Evolutionary conservation across 2,329 filamentous ascomycete species (phyloP).

Genomic region (Xylaria sp.): DNA sequence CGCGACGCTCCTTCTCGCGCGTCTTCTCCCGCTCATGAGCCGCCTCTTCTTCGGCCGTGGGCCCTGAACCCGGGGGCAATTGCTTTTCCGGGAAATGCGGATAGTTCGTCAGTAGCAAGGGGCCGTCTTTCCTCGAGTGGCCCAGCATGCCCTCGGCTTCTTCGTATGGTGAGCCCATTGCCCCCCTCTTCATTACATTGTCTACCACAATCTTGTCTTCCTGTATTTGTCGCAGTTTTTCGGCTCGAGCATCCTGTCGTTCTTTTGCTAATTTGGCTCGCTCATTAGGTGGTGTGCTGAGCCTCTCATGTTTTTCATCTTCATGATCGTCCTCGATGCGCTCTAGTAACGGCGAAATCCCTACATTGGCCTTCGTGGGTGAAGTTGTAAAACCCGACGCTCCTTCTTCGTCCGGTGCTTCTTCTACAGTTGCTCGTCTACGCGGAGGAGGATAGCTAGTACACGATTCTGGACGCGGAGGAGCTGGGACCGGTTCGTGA

Average conservation of each 20-base stretch:
- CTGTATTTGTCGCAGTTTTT: slow-evolving; percentile 19
- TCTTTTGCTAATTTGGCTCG: slow-evolving; percentile 12
- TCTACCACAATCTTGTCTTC: slow-evolving; percentile 19
- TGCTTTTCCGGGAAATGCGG: slow-evolving; percentile 12
- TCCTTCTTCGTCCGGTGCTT: slow-evolving; percentile 5
- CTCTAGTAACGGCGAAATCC: background rate
- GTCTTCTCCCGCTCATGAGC: slow-evolving; percentile 19
- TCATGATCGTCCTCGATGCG: background rate
- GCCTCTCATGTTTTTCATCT: background rate
- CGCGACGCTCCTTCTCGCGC: slow-evolving; percentile 18
- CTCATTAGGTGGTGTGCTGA: slow-evolving; percentile 3
- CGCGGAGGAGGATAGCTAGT: no score
- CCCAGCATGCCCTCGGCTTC: slow-evolving; percentile 10
- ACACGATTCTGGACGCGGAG: no score
- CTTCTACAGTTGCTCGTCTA: slow-evolving; percentile 19
- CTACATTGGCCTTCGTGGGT: background rate
- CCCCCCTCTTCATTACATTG: slow-evolving; percentile 17
- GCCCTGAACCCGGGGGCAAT: background rate
- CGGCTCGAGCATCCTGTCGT: slow-evolving; percentile 20
- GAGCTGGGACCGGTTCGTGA: background rate
- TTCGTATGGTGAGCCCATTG: slow-evolving; percentile 25
- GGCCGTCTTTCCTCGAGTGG: background rate
- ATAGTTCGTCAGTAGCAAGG: slow-evolving; percentile 22
- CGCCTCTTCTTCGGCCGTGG: slow-evolving; percentile 17
- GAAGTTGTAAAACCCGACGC: background rate